Base-by-base conservation (phyloP, 306 rosid genomes). In the Argentina anserina region DNA sequence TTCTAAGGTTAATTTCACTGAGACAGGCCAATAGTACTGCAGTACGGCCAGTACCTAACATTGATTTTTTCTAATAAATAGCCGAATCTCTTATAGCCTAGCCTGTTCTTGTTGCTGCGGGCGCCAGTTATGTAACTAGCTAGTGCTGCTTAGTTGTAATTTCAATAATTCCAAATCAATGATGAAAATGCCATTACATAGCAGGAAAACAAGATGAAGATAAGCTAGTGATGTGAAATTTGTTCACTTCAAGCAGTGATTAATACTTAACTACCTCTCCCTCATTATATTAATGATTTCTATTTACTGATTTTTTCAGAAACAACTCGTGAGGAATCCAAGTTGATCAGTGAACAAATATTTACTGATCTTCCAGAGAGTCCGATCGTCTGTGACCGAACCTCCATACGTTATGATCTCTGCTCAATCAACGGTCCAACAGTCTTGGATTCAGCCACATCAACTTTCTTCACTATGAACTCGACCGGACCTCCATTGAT, bases 381-480 rank as follows among this genome's bases (percentile, higher is more conserved):
- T 33, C 10, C 31, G 25, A 79, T 89, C 70, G 50, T 74, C 2
- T 85, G 92, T n/a, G 71, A 87, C 28, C 78, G 80, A 1, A 74
- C 82, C 12, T 67, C 80, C 8, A 0, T 11, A 2, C 29, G 21
- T 0, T 82, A 67, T 3, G 96, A 89, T 70, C 50, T 87, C 0
- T 87, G 96, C 80, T 65, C 59, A 15, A 47, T 85, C 60, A 76
- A 67, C 14, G 50, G 75, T 17, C 70, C 87, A 62, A 74, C 78
- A 2, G 80, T 85, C 10, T 20, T 87, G 52, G 85, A 84, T 29
- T 79, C 76, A 1, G 1, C 61, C 13, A 65, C 71, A 2, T 76
- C 65, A 3, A 84, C 84, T n/a, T 56, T 89, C 34, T 87, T 18
- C 49, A 18, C 67, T 5, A 15, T 75, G 75, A 67, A 36, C 52